Conservation (phyloP, 257 asterid species). For the Coffea eugenioides region DNA sequence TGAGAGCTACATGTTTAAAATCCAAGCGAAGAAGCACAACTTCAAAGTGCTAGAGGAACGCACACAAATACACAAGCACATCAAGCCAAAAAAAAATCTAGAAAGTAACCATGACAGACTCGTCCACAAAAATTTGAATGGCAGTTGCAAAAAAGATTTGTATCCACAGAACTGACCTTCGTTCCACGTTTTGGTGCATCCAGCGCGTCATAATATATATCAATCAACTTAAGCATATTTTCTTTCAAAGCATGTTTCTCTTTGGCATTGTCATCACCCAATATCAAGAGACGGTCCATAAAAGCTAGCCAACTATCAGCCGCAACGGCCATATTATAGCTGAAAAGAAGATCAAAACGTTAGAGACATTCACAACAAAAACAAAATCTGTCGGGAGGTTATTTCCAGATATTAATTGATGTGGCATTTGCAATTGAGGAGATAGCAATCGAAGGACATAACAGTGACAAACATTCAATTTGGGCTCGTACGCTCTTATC, state of each 20-base stretch:
- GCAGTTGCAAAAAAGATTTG: neutral
- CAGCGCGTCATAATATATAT: conserved; percentile 75
- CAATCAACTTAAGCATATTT: conserved; percentile 52
- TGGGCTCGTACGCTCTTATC: neutral
- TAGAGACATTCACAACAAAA: neutral
- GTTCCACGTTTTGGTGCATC: conserved; percentile 91
- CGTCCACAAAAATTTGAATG: neutral
- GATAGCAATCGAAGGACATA: neutral
- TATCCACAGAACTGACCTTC: conserved; percentile 38
- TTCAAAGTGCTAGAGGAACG: neutral
- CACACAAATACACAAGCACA: neutral
- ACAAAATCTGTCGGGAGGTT: neutral
- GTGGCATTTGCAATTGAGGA: neutral
- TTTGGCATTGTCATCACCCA: conserved; percentile 36
- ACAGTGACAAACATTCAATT: neutral
- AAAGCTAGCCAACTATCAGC: conserved; percentile 70
- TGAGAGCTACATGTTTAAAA: neutral
- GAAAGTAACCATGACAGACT: neutral
- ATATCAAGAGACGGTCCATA: conserved; percentile 68
- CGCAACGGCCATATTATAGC: conserved; percentile 58
- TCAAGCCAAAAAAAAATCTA: no score
- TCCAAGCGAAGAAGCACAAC: neutral
- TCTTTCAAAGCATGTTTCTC: conserved; percentile 38
- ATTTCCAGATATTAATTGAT: neutral
- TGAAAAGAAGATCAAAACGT: conserved; percentile 21